Evolutionary conservation across 371 early-diverging fungal genomes (phyloP).

Genomic region (Zopfochytrium polystomum): DNA sequence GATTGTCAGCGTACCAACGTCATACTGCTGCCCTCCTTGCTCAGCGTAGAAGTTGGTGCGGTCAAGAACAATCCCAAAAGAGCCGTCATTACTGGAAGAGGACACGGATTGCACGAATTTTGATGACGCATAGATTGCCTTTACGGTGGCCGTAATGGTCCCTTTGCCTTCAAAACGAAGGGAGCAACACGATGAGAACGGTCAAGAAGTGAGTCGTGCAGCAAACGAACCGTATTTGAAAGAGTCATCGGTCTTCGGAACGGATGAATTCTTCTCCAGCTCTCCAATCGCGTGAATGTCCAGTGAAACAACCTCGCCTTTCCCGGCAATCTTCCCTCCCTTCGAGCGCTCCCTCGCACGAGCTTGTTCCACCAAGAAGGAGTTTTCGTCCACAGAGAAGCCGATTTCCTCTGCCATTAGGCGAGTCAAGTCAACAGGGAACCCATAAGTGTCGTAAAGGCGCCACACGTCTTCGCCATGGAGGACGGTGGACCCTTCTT

Average conservation of each 20-base stretch:
- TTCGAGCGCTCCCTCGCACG: conserved; percentile 76
- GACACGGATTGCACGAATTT: conserved; percentile 49
- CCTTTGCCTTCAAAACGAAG: conserved; percentile 45
- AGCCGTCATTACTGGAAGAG: conserved; percentile 41
- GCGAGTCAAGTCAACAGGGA: conserved; percentile 98
- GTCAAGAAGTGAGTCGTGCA: background rate
- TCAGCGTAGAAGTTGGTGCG: conserved; percentile 99
- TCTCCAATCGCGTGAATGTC: conserved; percentile 91
- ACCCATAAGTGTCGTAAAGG: conserved; percentile 99
- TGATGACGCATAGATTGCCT: conserved; percentile 65
- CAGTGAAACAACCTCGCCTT: conserved; percentile 70
- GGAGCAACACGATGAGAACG: background rate
- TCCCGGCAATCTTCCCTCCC: conserved; percentile 50
- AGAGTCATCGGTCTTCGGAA: conserved; percentile 86
- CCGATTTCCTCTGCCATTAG: conserved; percentile 98
- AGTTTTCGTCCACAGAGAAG: conserved; percentile 80
- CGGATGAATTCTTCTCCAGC: conserved; percentile 67
- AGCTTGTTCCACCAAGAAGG: conserved; percentile 79
- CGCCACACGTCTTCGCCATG: conserved; percentile 95
- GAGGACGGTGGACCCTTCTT: conserved; percentile 58
- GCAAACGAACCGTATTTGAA: conserved; percentile 69
- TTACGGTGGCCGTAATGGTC: conserved; percentile 65
- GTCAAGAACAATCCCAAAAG: conserved; percentile 92
- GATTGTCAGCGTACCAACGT: conserved; percentile 88
- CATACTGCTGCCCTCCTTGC: conserved; percentile 98